Base-by-base conservation (phyloP, 1,284 basidiomycete species). In the Sanguinoderma infundibulare region DNA sequence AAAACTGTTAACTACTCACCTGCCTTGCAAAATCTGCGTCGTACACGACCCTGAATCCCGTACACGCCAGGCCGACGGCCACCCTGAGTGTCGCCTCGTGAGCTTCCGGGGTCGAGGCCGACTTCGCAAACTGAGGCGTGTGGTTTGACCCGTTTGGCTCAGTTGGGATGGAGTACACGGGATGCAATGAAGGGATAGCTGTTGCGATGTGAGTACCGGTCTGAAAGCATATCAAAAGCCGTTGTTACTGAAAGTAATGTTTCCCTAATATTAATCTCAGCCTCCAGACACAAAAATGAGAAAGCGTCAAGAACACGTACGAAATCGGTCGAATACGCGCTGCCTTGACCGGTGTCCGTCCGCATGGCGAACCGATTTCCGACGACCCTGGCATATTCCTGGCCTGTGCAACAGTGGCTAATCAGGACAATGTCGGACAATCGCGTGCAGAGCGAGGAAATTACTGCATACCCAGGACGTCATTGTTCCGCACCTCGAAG, bases 271-370 rank as follows among this genome's bases (percentile, higher is more conserved):
- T 38, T 24, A 42, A 30, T 54, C 12, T 38, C 24, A 24, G 12
- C 3, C 35, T 44, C 51, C 5, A 8, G 22, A 55, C 17, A 32
- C 44, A 6, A 32, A 26, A 8, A 47, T 8, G 24, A 24, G 12
- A 26, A 28, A 58, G 55, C 46, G 39, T 17, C 24, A 32, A 2
- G n/a, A 24, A 8, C n/a, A 72, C 86, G 78, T 64, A 89, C 88
- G 66, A 91, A 91, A 71, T 92, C 89, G 1, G 90, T 91, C 4
- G 88, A 91, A 9, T 87, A 89, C 42, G 79, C 80, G 15, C 79
- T 76, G 57, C 85, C 85, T 30, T 83, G 85, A 77, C 82, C 83
- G 47, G 80, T 80, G 57, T 83, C 81, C 30, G 86, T 81, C 4
- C 69, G 39, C 56, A 75, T 72, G 0, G 85, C 85, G 63, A 87